These are phyloP conservation scores for Globisporangium spinosum DNA, from an alignment of 352 stramenopile genomes.

Conservation along the genomic window DNA sequence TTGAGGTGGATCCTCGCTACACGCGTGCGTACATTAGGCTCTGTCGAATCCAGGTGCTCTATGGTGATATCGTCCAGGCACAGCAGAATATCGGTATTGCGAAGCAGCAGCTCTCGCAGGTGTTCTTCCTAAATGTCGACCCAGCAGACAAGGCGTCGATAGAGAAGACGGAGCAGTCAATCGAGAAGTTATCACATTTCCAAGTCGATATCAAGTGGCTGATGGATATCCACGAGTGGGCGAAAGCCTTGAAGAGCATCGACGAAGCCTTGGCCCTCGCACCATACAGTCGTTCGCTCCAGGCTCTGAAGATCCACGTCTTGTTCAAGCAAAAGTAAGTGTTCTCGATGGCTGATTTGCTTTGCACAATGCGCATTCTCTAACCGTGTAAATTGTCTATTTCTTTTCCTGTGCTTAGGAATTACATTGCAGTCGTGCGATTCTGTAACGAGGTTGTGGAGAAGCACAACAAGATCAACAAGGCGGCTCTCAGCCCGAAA, in stretches of 20 bases:
- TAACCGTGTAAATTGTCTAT: conserved; percentile 6
- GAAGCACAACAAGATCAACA: conserved; percentile 36
- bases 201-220: conserved; percentile 60
- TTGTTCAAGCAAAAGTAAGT: conserved; percentile 69
- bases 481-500: background rate
- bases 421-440: conserved; percentile 42
- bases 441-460: conserved; percentile 53
- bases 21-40: conserved; percentile 70
- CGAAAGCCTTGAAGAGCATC: conserved; percentile 40
- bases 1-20: conserved; percentile 64
- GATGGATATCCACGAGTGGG: conserved; percentile 41
- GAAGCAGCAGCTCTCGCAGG: conserved; percentile 35
- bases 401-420: conserved; percentile 28
- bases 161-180: conserved; percentile 48
- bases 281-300: conserved; percentile 46
- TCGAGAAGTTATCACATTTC: conserved; percentile 45
- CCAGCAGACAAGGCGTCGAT: conserved; percentile 39
- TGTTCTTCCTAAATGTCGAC: conserved; percentile 24
- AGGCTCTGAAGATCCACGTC: conserved; percentile 58
- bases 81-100: conserved; percentile 48
- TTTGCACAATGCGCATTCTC: background rate
- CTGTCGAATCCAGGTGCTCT: conserved; percentile 61
- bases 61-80: conserved; percentile 51
- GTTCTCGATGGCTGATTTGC: background rate
- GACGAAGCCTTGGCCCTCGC: conserved; percentile 52